Conservation (phyloP, 352 stramenopile species). For the Phytophthora colocasiae region DNA sequence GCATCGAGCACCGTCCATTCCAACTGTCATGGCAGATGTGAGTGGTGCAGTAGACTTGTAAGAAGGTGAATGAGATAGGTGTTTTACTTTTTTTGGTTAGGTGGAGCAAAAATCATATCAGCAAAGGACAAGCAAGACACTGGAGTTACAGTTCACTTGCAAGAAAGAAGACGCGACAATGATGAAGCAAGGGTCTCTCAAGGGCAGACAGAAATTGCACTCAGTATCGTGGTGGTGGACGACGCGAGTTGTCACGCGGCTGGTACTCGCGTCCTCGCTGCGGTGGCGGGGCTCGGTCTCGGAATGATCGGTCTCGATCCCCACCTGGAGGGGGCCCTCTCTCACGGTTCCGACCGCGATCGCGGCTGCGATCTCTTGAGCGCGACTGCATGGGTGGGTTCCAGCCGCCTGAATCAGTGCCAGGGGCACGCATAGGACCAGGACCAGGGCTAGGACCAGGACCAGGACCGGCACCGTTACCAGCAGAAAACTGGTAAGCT, state of each 20-base stretch:
- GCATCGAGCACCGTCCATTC: slow-evolving; percentile 28
- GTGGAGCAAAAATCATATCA: slow-evolving; percentile 24
- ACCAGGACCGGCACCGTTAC: slow-evolving; percentile 10
- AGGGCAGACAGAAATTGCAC: slow-evolving; percentile 11
- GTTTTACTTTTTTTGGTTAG: not conserved
- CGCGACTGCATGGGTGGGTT: slow-evolving; percentile 32
- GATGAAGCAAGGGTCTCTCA: slow-evolving; percentile 3
- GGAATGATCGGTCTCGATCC: slow-evolving; percentile 41
- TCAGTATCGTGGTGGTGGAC: slow-evolving; percentile 45
- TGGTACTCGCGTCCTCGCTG: slow-evolving; percentile 42
- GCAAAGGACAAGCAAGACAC: slow-evolving; percentile 10
- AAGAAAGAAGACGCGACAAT: slow-evolving; percentile 5
- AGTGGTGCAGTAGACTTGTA: slow-evolving; percentile 39
- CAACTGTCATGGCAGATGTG: slow-evolving; percentile 40
- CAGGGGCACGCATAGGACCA: slow-evolving; percentile 37
- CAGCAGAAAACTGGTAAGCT: slow-evolving; percentile 48
- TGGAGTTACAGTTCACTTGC: slow-evolving; percentile 16
- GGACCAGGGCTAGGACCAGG: slow-evolving; percentile 23
- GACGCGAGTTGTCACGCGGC: slow-evolving; percentile 37
- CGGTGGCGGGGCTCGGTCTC: slow-evolving; percentile 37
- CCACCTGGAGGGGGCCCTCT: slow-evolving; percentile 25
- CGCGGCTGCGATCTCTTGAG: slow-evolving; percentile 55
- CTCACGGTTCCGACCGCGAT: slow-evolving; percentile 54
- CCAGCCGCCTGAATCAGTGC: slow-evolving; percentile 35
- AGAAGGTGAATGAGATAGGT: not conserved